These are phyloP conservation scores for Centella asiatica DNA, from an alignment of 129 eudicot genomes.

Conservation along the genomic window DNA sequence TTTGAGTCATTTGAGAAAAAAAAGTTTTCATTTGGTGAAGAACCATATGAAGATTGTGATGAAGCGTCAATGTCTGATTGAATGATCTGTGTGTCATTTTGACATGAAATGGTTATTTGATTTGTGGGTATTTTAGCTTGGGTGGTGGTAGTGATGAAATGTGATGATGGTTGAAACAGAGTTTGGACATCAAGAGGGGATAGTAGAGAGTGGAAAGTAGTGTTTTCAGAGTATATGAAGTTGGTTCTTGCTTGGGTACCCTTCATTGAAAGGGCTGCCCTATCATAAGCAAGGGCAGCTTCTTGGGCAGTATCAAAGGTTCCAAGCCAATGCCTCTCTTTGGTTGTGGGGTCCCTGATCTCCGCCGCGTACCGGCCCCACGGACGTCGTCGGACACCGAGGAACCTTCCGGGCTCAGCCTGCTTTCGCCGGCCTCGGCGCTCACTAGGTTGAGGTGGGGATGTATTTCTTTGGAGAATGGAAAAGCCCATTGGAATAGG, in stretches of 20 bases:
- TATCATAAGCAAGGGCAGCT: constrained; percentile 96
- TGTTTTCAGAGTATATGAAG: constrained; percentile 56
- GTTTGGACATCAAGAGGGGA: constrained; percentile 45
- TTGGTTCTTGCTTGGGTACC: constrained; percentile 96
- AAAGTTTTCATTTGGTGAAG: constrained; percentile 35
- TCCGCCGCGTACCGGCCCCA: constrained; percentile 98
- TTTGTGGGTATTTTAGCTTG: constrained; percentile 22
- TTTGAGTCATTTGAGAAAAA: constrained; percentile 32
- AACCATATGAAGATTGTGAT: constrained; percentile 20
- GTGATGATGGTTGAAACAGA: constrained; percentile 24
- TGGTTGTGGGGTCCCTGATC: constrained; percentile 91
- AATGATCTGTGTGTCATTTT: constrained; percentile 13
- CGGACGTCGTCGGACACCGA: constrained; percentile 79
- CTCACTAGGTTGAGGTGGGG: constrained; percentile 49
- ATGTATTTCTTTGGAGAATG: constrained; percentile 83
- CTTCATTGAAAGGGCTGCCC: constrained; percentile 89
- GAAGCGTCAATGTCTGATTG: constrained; percentile 29
- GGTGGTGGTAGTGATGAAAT: constrained; percentile 20
- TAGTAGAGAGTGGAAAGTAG: constrained; percentile 36
- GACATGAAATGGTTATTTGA: constrained; percentile 18
- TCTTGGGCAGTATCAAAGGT: constrained; percentile 98
- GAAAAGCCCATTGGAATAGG: constrained; percentile 52
- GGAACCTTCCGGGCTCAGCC: constrained; percentile 87
- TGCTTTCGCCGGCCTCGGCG: constrained; percentile 74
- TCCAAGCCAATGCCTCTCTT: constrained; percentile 97